Evolutionary conservation across 257 asterid genomes (phyloP), one percentile per base, ranked within the genome.

Genomic region (Lithospermum erythrorhizon): DNA sequence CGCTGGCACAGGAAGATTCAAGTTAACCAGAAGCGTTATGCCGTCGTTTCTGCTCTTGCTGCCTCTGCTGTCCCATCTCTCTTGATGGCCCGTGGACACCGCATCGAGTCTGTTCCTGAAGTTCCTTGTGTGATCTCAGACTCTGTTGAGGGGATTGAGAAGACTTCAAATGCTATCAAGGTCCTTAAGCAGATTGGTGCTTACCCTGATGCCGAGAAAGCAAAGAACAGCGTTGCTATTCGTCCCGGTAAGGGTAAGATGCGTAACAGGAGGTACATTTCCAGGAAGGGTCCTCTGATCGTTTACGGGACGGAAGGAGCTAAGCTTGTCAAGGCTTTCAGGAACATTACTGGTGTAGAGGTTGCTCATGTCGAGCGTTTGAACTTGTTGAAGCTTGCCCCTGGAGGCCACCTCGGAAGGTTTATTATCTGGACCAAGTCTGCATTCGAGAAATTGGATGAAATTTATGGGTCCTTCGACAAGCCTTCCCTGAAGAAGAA

Each of bases 241-340:
- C 85, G 95, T 1, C 74, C 95, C 0, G 95, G 97, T 2, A 84
- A 84, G 70, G 97, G 95, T 14, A 84, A 85, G 69, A 84, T 83
- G 95, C 75, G 95, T 2, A 87, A 90, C 53, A 73, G 95, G 1
- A 68, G 96, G 2, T 84, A 83, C 72, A 66, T 89, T 64, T 79
- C 96, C 9, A 73, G 90, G 62, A 87, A 90, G 30, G 95, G 97
- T 0, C 97, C 97, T 0, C 72, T 89, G 9, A 15, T 89, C 9
- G 97, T 89, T 6, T 89, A 86, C 30, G 93, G 95, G 10, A 84
- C 83, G 0, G 97, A 89, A 59, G 95, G 94, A 1, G 81, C 95
- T 0, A 89, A 86, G 74, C 72, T 89, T 3, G 91, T 81, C 0
- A 86, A 82, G 80, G 91, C 97, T 13, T 89, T 89, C 72, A 75